Evolutionary conservation across 2,329 filamentous ascomycete species (phyloP).

Genomic region (Neurospora sp.): DNA sequence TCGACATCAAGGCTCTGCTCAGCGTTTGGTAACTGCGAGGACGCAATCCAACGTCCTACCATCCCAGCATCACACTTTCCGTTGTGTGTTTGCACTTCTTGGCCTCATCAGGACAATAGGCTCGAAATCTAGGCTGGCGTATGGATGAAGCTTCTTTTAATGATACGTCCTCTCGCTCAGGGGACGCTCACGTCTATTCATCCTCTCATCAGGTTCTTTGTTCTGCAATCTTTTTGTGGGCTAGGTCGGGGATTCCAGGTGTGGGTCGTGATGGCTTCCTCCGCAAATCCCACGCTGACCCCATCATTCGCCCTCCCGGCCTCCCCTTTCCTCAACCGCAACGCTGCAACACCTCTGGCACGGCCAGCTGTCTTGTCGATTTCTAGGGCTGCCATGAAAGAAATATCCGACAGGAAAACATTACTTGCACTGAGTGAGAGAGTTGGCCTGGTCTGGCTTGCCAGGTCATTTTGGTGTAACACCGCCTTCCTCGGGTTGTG

Average conservation of each 20-base stretch:
- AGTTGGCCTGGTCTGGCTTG: background rate
- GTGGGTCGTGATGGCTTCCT: background rate
- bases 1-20: background rate
- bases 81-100: background rate
- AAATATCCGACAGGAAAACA: background rate
- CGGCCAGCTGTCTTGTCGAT: background rate
- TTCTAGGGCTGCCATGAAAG: background rate
- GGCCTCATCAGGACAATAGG: background rate
- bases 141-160: background rate
- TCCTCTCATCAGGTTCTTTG: background rate
- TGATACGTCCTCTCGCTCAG: background rate
- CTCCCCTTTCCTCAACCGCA: background rate
- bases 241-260: background rate
- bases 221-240: background rate
- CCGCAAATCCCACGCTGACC: background rate
- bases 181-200: background rate
- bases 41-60: background rate
- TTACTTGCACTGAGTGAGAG: background rate
- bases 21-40: background rate
- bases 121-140: background rate
- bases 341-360: background rate
- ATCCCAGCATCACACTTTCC: background rate
- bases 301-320: background rate
- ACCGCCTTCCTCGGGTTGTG: background rate
- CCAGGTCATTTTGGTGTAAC: background rate